Evolutionary conservation across 345 rosid genomes (phyloP).

Genomic region (Citrus australasica): DNA sequence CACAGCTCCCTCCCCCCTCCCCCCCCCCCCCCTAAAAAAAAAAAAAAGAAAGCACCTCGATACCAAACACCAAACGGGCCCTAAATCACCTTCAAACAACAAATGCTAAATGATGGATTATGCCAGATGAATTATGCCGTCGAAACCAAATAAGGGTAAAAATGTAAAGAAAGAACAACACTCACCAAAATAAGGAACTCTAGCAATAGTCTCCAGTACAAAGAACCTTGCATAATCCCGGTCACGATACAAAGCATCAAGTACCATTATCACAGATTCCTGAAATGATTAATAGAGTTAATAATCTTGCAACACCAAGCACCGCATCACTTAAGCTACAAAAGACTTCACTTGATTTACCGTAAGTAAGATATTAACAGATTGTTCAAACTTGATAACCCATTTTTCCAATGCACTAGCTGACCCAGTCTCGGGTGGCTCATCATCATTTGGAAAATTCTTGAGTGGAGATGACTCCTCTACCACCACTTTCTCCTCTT

Average conservation of each 20-base stretch:
- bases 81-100: not conserved
- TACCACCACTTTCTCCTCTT: slow-evolving; percentile 65
- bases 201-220: slow-evolving; percentile 93
- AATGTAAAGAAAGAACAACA: slow-evolving; percentile 4
- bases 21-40: too few species aligned
- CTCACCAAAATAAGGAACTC: slow-evolving; percentile 97
- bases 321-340: not conserved
- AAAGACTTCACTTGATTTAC: slow-evolving; percentile 22
- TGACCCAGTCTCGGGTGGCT: slow-evolving; percentile 26
- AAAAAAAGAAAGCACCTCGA: too few species aligned
- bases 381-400: slow-evolving; percentile 73
- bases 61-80: too few species aligned
- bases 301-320: not conserved
- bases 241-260: slow-evolving; percentile 74
- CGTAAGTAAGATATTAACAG: slow-evolving; percentile 77
- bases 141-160: not conserved
- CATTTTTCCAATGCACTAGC: slow-evolving; percentile 20
- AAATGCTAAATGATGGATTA: not conserved
- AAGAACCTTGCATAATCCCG: slow-evolving; percentile 86
- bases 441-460: slow-evolving; percentile 26
- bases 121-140: not conserved
- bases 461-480: slow-evolving; percentile 66
- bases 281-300: slow-evolving; percentile 19
- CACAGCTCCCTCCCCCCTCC: too few species aligned
- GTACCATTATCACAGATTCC: slow-evolving; percentile 90